A percentile compares a stretch with the other conserved stretches of the same genome.
phyloP scores from a whole-genome alignment of 805 yeast genomes.

The Debaryomyces castellii region DNA sequence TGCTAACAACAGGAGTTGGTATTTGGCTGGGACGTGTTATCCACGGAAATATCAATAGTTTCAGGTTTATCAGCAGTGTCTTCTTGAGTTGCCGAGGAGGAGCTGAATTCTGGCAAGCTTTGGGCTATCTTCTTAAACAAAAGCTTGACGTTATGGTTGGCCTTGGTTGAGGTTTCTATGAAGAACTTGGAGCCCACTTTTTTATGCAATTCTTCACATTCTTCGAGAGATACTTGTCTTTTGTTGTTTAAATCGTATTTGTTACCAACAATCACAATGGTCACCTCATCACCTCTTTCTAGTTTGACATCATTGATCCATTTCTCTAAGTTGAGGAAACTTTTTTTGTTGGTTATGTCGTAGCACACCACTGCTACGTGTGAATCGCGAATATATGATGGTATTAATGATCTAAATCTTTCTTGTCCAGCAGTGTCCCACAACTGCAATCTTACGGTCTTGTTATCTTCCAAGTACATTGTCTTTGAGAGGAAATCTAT shows the following conservation, averaged over 20 bases:
- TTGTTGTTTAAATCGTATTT: constrained; percentile 79
- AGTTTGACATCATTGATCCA: constrained; percentile 95
- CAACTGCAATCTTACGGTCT: constrained; percentile 88
- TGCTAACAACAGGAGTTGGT: constrained; percentile 15
- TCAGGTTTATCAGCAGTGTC: constrained; percentile 25
- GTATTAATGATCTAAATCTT: constrained; percentile 89
- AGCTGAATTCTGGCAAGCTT: constrained; percentile 75
- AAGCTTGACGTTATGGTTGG: constrained; percentile 89
- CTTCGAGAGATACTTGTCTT: constrained; percentile 79
- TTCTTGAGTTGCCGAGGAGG: constrained; percentile 9
- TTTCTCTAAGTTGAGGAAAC: constrained; percentile 79
- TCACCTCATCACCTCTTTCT: constrained; percentile 89
- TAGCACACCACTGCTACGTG: constrained; percentile 97
- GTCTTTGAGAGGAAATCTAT: constrained; percentile 93
- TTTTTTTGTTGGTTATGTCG: constrained; percentile 83
- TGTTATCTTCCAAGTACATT: constrained; percentile 88
- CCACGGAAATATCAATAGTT: constrained; percentile 39
- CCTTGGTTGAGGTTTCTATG: constrained; percentile 93
- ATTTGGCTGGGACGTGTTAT: constrained; percentile 15
- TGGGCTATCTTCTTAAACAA: constrained; percentile 89
- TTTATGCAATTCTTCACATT: constrained; percentile 77
- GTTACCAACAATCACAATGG: constrained; percentile 89
- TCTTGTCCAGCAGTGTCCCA: constrained; percentile 99
- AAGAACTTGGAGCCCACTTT: constrained; percentile 73
- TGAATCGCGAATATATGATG: constrained; percentile 92